Conservation (phyloP, 2,329 filamentous ascomycete genomes). For the Eutypa lata region DNA sequence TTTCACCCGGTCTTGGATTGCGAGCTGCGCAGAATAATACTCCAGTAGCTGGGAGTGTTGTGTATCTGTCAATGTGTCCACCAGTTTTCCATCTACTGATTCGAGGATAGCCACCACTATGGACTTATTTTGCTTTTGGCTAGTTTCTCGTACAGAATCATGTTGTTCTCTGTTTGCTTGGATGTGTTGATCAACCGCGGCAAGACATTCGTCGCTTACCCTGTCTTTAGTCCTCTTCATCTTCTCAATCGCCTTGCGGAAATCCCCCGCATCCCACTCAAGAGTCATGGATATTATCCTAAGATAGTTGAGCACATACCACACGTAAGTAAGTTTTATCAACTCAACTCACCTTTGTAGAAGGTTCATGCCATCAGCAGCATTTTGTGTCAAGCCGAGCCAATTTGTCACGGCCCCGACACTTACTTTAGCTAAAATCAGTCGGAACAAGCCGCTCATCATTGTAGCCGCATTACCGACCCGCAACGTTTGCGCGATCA, state of each 20-base stretch:
- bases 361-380: constrained; percentile 78
- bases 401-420: constrained; percentile 74
- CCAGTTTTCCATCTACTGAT: constrained; percentile 42
- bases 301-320: constrained; percentile 7
- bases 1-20: constrained; percentile 69
- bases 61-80: constrained; percentile 47
- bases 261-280: constrained; percentile 69
- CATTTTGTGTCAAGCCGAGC: constrained; percentile 68
- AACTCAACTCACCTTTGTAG: constrained; percentile 51
- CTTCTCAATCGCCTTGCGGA: constrained; percentile 61
- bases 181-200: constrained; percentile 58
- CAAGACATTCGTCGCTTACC: constrained; percentile 59
- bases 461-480: constrained; percentile 79
- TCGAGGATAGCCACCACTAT: constrained; percentile 67
- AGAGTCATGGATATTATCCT: constrained; percentile 73
- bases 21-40: constrained; percentile 69
- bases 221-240: constrained; percentile 61
- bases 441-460: constrained; percentile 70
- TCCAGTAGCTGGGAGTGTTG: constrained; percentile 65
- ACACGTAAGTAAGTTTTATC: background rate
- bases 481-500: constrained; percentile 70
- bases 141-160: constrained; percentile 55
- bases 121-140: constrained; percentile 49
- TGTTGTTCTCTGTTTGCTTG: constrained; percentile 52
- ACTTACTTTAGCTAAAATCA: constrained; percentile 76